These are phyloP conservation scores for Candida vaughaniae DNA, from an alignment of 805 yeast genomes.

Conservation along the genomic window DNA sequence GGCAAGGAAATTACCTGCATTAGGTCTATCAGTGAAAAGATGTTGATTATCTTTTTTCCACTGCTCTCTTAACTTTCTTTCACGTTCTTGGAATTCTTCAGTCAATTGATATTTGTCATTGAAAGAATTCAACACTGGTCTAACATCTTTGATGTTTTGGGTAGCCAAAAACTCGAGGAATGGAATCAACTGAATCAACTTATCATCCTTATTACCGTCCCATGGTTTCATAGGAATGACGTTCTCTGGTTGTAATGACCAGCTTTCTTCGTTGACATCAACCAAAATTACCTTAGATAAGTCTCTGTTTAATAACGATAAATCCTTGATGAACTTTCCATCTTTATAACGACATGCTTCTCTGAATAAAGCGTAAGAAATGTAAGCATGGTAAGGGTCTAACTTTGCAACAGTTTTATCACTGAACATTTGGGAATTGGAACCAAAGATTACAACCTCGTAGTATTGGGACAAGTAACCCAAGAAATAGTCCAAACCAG, in stretches of 20 bases:
- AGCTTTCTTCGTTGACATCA: constrained; percentile 73
- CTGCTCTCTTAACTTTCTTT: constrained; percentile 66
- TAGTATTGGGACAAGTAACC: constrained; percentile 94
- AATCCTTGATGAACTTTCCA: constrained; percentile 86
- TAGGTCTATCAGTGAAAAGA: constrained; percentile 34
- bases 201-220: constrained; percentile 84
- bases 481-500: constrained; percentile 94
- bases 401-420: constrained; percentile 83
- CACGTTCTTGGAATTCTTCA: constrained; percentile 79
- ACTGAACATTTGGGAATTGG: constrained; percentile 80
- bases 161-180: constrained; percentile 93
- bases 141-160: constrained; percentile 80
- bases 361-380: constrained; percentile 82
- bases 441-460: constrained; percentile 89
- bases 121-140: constrained; percentile 80
- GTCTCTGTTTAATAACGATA: constrained; percentile 88
- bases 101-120: constrained; percentile 64
- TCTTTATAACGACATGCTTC: constrained; percentile 91
- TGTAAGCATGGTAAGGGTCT: constrained; percentile 89
- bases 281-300: constrained; percentile 73
- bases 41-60: constrained; percentile 56
- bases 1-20: constrained; percentile 54
- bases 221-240: constrained; percentile 84
- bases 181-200: constrained; percentile 78
- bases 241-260: constrained; percentile 87